A percentile compares a stretch with the other conserved stretches of the same genome.
Conservation (phyloP, 2,329 filamentous ascomycete species). For the Fusarium chlamydosporum region DNA sequence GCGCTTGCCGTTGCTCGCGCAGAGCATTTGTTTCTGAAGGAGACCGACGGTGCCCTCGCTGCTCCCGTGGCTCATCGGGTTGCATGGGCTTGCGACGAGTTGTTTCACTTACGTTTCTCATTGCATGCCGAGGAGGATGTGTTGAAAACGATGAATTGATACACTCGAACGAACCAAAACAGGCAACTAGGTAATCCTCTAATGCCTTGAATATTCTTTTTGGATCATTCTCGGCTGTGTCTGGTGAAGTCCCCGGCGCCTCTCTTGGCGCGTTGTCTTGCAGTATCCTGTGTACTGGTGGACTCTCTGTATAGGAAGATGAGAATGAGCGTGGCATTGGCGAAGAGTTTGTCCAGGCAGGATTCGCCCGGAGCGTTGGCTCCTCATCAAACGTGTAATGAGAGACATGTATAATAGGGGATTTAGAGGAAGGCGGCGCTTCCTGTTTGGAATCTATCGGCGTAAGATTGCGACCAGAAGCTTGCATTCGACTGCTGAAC, state of each 20-base stretch:
- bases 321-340: conserved; percentile 59
- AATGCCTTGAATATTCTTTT: conserved; percentile 79
- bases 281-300: conserved; percentile 43
- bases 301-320: conserved; percentile 61
- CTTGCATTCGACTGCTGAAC: conserved; percentile 43
- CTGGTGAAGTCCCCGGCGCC: conserved; percentile 33
- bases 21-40: conserved; percentile 56
- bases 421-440: conserved; percentile 18
- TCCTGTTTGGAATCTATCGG: conserved; percentile 22
- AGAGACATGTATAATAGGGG: conserved; percentile 43
- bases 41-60: conserved; percentile 50
- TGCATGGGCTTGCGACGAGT: conserved; percentile 49
- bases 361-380: conserved; percentile 55
- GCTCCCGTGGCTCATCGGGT: conserved; percentile 54
- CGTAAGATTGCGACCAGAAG: conserved; percentile 20
- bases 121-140: conserved; percentile 54
- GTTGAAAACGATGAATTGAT: conserved; percentile 83
- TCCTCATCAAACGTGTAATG: conserved; percentile 58
- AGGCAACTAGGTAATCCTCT: conserved; percentile 81
- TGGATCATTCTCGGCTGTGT: conserved; percentile 54
- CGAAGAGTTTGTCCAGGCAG: conserved; percentile 45
- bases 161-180: conserved; percentile 77
- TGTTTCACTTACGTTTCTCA: conserved; percentile 45
- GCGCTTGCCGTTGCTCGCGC: conserved; percentile 38
- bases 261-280: conserved; percentile 34